These are phyloP conservation scores for Lactifluus hygrophoroides DNA, from an alignment of 768 basidiomycete genomes.

Conservation along the genomic window DNA sequence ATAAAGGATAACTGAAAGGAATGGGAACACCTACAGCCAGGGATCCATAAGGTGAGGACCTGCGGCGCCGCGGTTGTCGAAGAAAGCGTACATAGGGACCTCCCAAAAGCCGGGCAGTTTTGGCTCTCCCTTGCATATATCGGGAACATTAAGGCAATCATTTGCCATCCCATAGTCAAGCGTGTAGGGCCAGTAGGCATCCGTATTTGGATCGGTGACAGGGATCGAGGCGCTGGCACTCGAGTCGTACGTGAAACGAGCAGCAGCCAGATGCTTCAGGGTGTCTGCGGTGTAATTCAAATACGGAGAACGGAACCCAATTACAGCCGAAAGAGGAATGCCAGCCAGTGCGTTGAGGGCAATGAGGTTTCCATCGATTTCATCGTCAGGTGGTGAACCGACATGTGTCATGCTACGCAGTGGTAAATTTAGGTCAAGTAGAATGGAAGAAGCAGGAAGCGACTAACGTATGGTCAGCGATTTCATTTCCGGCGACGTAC, in stretches of 20 bases:
- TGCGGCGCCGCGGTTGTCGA: slow-evolving; percentile 45
- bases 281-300: slow-evolving; percentile 59
- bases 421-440: background rate
- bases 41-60: slow-evolving; percentile 77
- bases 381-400: slow-evolving; percentile 48
- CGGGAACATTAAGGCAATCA: slow-evolving; percentile 50
- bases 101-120: slow-evolving; percentile 77
- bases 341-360: slow-evolving; percentile 73
- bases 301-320: slow-evolving; percentile 72
- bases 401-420: slow-evolving; percentile 66
- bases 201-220: slow-evolving; percentile 55
- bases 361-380: slow-evolving; percentile 72
- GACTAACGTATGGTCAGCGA: slow-evolving; percentile 67
- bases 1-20: background rate
- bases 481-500: slow-evolving; percentile 78
- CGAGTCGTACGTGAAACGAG: slow-evolving; percentile 68
- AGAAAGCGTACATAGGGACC: slow-evolving; percentile 75
- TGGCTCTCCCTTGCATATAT: slow-evolving; percentile 59
- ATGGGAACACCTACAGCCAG: slow-evolving; percentile 48
- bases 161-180: slow-evolving; percentile 76
- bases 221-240: slow-evolving; percentile 51
- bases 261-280: slow-evolving; percentile 43
- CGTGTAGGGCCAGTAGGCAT: slow-evolving; percentile 80
- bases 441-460: background rate
- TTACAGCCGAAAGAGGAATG: slow-evolving; percentile 55